These are phyloP conservation scores for Buddleja alternifolia DNA, from an alignment of 257 asterid species.

Conservation along the genomic window DNA sequence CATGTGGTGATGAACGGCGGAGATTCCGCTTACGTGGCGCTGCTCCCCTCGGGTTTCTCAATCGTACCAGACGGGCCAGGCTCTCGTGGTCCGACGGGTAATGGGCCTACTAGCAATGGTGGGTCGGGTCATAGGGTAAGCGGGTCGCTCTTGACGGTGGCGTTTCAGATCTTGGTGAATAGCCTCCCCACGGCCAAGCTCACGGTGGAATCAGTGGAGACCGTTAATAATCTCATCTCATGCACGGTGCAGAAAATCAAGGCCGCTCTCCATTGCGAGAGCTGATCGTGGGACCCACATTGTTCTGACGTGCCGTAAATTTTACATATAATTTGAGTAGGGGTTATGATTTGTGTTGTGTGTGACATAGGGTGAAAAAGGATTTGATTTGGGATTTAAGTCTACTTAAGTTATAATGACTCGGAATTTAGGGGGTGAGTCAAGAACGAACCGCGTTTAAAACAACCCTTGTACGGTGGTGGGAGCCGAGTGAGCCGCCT, in stretches of 20 bases:
- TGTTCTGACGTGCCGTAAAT: neutral
- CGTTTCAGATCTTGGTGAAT: slow-evolving; percentile 87
- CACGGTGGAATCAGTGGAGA: slow-evolving; percentile 92
- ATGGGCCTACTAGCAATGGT: slow-evolving; percentile 39
- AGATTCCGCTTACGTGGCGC: slow-evolving; percentile 87
- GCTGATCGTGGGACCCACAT: slow-evolving; percentile 37
- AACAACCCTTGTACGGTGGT: slow-evolving; percentile 44
- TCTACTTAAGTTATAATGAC: slow-evolving; percentile 6
- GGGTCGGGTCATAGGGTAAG: slow-evolving; percentile 46
- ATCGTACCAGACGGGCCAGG: slow-evolving; percentile 90
- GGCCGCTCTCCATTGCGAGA: slow-evolving; percentile 78
- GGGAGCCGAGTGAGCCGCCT: slow-evolving; percentile 23
- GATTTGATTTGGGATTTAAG: neutral
- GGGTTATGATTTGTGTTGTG: neutral
- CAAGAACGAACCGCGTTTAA: slow-evolving; percentile 77
- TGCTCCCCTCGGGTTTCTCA: slow-evolving; percentile 90
- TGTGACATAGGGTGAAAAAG: slow-evolving; percentile 21
- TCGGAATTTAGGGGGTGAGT: slow-evolving; percentile 43
- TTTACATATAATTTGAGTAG: neutral
- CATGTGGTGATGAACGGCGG: slow-evolving; percentile 96
- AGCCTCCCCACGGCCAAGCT: slow-evolving; percentile 86
- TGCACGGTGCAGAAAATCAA: slow-evolving; percentile 95
- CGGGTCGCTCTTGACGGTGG: slow-evolving; percentile 87
- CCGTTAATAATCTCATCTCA: slow-evolving; percentile 82
- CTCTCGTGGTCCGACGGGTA: slow-evolving; percentile 37